These are phyloP conservation scores for Pisolithus marmoratus DNA, from an alignment of 768 basidiomycete genomes.

Conservation along the genomic window DNA sequence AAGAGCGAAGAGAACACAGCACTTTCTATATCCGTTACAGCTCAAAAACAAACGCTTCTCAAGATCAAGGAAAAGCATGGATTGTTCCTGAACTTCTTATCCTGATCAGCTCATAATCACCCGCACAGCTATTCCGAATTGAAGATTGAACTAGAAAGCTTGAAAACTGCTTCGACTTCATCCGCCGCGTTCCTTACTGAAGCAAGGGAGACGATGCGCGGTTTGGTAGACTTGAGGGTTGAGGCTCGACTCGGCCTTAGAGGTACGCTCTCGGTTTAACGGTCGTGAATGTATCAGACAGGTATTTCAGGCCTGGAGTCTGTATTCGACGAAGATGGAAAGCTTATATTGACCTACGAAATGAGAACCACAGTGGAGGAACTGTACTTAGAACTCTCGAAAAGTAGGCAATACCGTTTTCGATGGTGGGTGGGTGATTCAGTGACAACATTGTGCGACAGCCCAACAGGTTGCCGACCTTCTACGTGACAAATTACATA, in stretches of 20 bases:
- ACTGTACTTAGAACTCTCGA: slow-evolving; percentile 30
- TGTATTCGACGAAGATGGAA: slow-evolving; percentile 22
- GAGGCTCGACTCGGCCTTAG: slow-evolving; percentile 15
- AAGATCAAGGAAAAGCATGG: slow-evolving; percentile 17
- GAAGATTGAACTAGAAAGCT: slow-evolving; percentile 22
- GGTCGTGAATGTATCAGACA: background rate
- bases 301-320: slow-evolving; percentile 22
- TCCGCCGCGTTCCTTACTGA: slow-evolving; percentile 17
- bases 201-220: slow-evolving; percentile 22
- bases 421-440: background rate
- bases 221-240: slow-evolving; percentile 19
- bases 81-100: background rate
- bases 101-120: background rate
- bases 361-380: slow-evolving; percentile 28
- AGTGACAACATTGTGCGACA: slow-evolving; percentile 14
- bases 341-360: slow-evolving; percentile 18
- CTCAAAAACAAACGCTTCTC: slow-evolving; percentile 14
- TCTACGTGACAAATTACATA: slow-evolving; percentile 41
- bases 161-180: slow-evolving; percentile 20
- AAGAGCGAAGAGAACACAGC: slow-evolving; percentile 11
- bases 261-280: slow-evolving; percentile 14
- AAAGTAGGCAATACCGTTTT: slow-evolving; percentile 21
- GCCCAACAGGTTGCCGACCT: slow-evolving; percentile 46
- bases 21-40: slow-evolving; percentile 5
- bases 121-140: slow-evolving; percentile 23